Percentiles rank a stretch among this genome's conserved stretches.
Conservation (phyloP, 176 grass and related monocot genomes). For the Oryza australiensis region DNA sequence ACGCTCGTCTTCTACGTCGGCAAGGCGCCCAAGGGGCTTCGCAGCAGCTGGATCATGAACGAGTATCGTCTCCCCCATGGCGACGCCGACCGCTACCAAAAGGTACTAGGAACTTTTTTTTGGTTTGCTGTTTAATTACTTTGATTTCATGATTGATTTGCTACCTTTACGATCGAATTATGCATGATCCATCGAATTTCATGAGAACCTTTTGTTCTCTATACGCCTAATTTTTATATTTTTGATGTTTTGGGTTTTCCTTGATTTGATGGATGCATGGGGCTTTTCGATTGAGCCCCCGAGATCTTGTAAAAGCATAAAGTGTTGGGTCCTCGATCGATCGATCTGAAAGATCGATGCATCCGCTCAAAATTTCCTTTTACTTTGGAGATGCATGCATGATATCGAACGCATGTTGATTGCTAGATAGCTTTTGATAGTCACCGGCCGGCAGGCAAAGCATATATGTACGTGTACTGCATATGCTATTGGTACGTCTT, state of each 20-base stretch:
- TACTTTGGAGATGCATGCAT: constrained; percentile 2
- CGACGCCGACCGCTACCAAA: constrained; percentile 69
- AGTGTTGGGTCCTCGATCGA: background rate
- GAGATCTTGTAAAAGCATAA: constrained; percentile 29
- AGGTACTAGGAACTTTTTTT: constrained; percentile 32
- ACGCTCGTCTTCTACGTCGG: constrained; percentile 97
- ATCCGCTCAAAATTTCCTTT: constrained; percentile 24
- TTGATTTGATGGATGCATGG: background rate
- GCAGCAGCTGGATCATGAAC: constrained; percentile 99
- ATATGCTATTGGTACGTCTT: background rate
- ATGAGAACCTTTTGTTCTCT: no score
- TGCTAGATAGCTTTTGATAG: constrained; percentile 1
- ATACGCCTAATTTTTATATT: no score
- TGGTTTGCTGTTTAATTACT: background rate
- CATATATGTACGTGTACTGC: no score
- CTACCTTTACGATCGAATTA: background rate
- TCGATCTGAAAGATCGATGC: background rate
- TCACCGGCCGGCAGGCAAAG: background rate
- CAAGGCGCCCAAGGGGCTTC: constrained; percentile 87
- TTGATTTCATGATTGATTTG: background rate
- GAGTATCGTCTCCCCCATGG: constrained; percentile 84
- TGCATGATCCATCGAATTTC: background rate
- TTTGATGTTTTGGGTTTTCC: background rate
- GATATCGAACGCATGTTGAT: background rate
- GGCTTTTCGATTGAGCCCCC: background rate